These are phyloP conservation scores for Combretum micranthum DNA, from an alignment of 345 rosid genomes.

Conservation along the genomic window DNA sequence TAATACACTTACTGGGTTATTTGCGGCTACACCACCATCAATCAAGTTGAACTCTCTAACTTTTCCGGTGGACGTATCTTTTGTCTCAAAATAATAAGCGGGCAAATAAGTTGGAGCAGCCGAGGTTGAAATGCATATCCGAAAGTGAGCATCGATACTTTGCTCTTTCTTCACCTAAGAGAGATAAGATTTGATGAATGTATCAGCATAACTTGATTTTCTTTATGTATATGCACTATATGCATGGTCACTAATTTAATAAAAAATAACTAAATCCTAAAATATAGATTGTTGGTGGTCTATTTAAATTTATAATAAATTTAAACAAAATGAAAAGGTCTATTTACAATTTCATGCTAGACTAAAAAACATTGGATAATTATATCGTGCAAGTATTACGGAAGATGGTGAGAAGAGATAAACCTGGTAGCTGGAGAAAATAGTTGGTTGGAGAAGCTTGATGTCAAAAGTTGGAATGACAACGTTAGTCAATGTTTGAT, in stretches of 20 bases:
- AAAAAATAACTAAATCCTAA: too few relatives aligned
- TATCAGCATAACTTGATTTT: background rate
- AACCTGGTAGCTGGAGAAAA: conserved; percentile 28
- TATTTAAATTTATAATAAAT: too few relatives aligned
- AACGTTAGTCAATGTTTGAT: conserved; percentile 26
- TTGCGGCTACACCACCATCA: conserved; percentile 49
- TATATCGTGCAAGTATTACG: too few relatives aligned
- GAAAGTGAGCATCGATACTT: conserved; percentile 29
- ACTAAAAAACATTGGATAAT: too few relatives aligned
- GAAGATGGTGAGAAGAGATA: background rate
- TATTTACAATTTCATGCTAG: background rate
- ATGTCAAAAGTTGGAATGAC: conserved; percentile 35
- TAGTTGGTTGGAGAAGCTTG: conserved; percentile 26
- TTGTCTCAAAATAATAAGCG: conserved; percentile 30
- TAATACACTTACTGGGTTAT: conserved; percentile 30
- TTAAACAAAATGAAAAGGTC: too few relatives aligned
- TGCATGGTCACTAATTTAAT: too few relatives aligned
- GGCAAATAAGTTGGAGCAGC: conserved; percentile 60
- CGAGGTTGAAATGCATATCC: conserved; percentile 47
- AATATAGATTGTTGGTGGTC: too few relatives aligned
- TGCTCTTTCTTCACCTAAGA: conserved; percentile 17
- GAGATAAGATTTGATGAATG: conserved; percentile 14
- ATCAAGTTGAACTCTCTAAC: conserved; percentile 33
- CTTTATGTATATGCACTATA: too few relatives aligned
- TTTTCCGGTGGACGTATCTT: conserved; percentile 10